Evolutionary conservation across 192 early-diverging fungal genomes (phyloP).

Genomic region (Podila verticillata): DNA sequence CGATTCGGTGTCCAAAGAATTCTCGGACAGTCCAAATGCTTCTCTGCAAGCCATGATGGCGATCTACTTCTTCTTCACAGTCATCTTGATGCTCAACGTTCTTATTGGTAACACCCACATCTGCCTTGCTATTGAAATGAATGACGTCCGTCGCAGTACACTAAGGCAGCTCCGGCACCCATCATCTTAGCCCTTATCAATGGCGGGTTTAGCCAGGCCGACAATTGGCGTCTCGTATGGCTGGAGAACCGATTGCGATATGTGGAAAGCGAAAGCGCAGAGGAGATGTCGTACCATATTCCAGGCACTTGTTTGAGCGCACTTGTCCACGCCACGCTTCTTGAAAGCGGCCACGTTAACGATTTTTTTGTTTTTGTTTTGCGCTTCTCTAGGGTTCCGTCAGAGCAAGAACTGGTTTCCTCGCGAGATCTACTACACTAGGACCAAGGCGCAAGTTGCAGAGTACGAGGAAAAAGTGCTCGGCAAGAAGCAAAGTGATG

Average conservation of each 20-base stretch:
- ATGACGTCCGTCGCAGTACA: neutral
- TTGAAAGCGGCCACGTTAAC: too few relatives aligned
- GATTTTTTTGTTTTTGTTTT: too few relatives aligned
- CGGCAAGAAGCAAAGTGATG: neutral
- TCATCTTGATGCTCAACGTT: conserved; percentile 24
- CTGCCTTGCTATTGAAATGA: neutral
- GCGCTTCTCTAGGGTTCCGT: neutral
- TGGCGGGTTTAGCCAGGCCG: neutral
- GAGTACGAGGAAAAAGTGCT: neutral
- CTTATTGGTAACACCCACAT: conserved; percentile 6
- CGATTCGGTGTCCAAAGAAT: conserved; percentile 3
- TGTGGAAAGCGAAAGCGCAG: conserved; percentile 5
- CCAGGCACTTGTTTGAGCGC: neutral
- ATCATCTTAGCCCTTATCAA: conserved; percentile 4
- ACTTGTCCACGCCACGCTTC: neutral
- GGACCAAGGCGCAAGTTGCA: neutral
- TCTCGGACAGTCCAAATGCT: neutral
- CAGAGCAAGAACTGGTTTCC: neutral
- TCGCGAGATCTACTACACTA: neutral
- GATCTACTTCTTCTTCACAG: conserved; percentile 18
- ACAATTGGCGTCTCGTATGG: conserved; percentile 6
- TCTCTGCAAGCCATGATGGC: conserved; percentile 9
- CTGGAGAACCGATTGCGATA: conserved; percentile 1
- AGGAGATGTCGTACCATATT: conserved; percentile 11
- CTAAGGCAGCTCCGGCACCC: neutral